A percentile compares a stretch with the other conserved stretches of the same genome.
Evolutionary conservation across 768 basidiomycete species (phyloP).

Genomic region (Amanita muscaria): DNA sequence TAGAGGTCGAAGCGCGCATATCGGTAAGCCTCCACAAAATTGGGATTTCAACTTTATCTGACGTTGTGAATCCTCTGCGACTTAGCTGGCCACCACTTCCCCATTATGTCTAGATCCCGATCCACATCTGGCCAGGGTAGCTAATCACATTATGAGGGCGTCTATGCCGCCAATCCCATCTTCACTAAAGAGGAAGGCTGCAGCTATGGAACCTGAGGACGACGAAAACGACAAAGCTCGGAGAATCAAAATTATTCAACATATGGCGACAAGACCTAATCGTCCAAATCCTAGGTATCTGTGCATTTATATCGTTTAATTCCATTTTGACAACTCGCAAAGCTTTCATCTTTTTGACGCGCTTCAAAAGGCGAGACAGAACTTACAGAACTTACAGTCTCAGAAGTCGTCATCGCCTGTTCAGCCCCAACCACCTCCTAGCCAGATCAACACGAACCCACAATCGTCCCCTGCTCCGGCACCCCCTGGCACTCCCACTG

Average conservation of each 20-base stretch:
- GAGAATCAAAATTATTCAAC: conserved; percentile 66
- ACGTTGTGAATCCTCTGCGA: conserved; percentile 9
- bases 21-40: conserved; percentile 39
- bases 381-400: conserved; percentile 21
- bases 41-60: conserved; percentile 4
- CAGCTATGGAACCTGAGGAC: conserved; percentile 61
- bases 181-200: conserved; percentile 71
- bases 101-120: conserved; percentile 78
- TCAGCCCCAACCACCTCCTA: conserved; percentile 15
- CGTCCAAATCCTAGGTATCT: conserved; percentile 43
- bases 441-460: conserved; percentile 5
- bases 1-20: conserved; percentile 67
- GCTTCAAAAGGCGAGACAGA: conserved; percentile 22
- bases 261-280: conserved; percentile 58
- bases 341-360: conserved; percentile 57
- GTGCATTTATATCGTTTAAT: conserved; percentile 3
- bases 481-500: conserved; percentile 22
- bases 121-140: conserved; percentile 65
- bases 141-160: conserved; percentile 63
- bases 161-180: conserved; percentile 65
- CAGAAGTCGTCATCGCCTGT: conserved; percentile 18
- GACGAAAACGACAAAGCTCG: conserved; percentile 70
- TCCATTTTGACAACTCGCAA: conserved; percentile 3
- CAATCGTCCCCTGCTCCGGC: conserved; percentile 18
- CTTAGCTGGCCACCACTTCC: conserved; percentile 62